Base-by-base conservation (phyloP, 192 early-diverging fungal genomes). In the Backusella tuberculispora region DNA sequence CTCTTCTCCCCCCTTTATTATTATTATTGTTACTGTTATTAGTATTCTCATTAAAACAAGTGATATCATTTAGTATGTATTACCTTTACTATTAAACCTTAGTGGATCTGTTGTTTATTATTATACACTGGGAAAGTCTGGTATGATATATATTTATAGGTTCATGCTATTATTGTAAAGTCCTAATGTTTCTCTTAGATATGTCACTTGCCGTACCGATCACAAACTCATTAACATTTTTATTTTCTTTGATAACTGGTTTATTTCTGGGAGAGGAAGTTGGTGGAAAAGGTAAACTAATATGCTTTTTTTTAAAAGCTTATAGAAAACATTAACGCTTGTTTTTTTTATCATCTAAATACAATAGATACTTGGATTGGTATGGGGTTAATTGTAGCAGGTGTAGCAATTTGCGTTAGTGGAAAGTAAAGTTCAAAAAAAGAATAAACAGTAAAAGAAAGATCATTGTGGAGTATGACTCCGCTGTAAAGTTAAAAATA, bases 21-120 rank as follows among this genome's bases (percentile, higher is more conserved):
- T 14, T 26, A 40, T 47, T 19, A 69, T 43, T 41, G 42, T 24
- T 8, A 3, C 4, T 24, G 24, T 0, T 29, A 15, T n/a, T n/a
- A n/a, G n/a, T n/a, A n/a, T 43, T 34, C 21, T 5, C 29, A 29
- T 15, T 29, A 43, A 75, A 42, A 50, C 6, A 42, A 66, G 37
- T 46, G 21, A 46, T 40, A 26, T 14, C 46, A 21, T 19, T 34
- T 63, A 90, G 87, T 99, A 95, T 76, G 82, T 99, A 15, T 63
- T 98, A 9, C 96, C 97, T 5, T 79, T 98, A 15, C 86, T 84
- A 8, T 78, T 99, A 38, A 99, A 99, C 80, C 86, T 99, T 45
- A 93, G 91, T 75, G 97, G 97, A 41, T 96, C 95, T 0, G 85
- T 90, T 2, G 92, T 96, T 48, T 99, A 96, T 82, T 99, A 99